phyloP scores from a whole-genome alignment of 768 basidiomycete species.

The Tephrocybe rancida region DNA sequence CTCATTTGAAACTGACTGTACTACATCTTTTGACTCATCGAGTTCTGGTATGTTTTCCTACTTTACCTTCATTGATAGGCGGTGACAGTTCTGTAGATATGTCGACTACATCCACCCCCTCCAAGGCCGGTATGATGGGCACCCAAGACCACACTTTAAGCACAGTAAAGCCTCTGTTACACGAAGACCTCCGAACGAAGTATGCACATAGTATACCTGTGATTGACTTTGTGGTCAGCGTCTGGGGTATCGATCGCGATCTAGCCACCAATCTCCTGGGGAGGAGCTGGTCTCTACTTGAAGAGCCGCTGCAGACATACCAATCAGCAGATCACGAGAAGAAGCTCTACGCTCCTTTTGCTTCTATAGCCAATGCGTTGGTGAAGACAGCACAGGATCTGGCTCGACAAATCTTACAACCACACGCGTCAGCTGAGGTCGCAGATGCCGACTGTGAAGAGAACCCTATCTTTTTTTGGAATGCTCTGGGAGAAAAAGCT shows the following conservation, averaged over 20 bases:
- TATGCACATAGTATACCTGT: background rate
- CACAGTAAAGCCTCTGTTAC: background rate
- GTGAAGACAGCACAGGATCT: background rate
- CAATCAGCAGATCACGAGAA: background rate
- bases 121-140: background rate
- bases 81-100: background rate
- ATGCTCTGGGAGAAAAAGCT: background rate
- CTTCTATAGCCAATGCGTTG: background rate
- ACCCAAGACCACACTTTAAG: background rate
- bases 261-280: background rate
- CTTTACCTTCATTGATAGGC: background rate
- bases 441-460: background rate
- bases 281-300: background rate
- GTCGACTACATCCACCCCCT: background rate
- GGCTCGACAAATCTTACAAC: background rate
- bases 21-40: background rate
- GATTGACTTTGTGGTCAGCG: background rate
- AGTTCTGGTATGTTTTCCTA: background rate
- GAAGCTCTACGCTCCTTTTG: background rate
- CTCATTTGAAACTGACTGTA: background rate
- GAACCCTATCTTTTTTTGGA: background rate
- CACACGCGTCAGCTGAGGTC: background rate
- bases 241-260: background rate
- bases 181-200: background rate
- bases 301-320: background rate